Evolutionary conservation across 1,284 basidiomycete genomes (phyloP).

Genomic region (Marasmius sp.): DNA sequence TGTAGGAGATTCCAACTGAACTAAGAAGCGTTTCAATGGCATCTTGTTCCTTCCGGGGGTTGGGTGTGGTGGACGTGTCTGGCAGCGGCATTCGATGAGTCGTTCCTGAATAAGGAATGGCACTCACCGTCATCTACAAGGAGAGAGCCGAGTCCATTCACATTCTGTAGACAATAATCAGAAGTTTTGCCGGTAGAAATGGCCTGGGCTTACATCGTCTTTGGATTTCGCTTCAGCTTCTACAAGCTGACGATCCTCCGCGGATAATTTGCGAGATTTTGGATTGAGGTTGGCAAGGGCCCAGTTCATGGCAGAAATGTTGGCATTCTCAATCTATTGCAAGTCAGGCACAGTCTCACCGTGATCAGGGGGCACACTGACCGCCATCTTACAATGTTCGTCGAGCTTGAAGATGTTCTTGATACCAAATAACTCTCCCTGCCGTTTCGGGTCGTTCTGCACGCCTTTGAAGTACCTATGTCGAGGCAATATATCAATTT

Average conservation of each 20-base stretch:
- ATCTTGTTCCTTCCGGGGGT: slow-evolving; percentile 33
- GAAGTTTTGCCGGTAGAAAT: not conserved
- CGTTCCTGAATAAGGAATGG: not conserved
- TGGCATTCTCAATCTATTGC: slow-evolving; percentile 71
- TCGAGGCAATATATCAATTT: not conserved
- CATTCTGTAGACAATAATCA: slow-evolving; percentile 39
- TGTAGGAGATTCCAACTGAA: slow-evolving; percentile 63
- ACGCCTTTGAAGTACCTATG: slow-evolving; percentile 78
- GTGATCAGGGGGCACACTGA: slow-evolving; percentile 25
- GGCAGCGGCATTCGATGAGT: not conserved
- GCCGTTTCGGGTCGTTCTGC: slow-evolving; percentile 69
- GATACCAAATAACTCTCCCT: slow-evolving; percentile 81
- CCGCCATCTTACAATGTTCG: slow-evolving; percentile 68
- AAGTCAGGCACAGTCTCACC: not conserved
- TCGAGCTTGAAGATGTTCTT: slow-evolving; percentile 84
- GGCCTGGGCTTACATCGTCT: slow-evolving; percentile 45
- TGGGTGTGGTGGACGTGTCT: slow-evolving; percentile 28
- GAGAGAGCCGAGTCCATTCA: slow-evolving; percentile 63
- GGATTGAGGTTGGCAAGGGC: slow-evolving; percentile 66
- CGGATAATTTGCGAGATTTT: slow-evolving; percentile 38
- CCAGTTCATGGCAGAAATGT: slow-evolving; percentile 73
- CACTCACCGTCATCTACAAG: slow-evolving; percentile 67
- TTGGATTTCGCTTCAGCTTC: slow-evolving; percentile 56
- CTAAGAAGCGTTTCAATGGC: slow-evolving; percentile 58
- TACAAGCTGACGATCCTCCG: slow-evolving; percentile 33